These are phyloP conservation scores for Umbelopsis isabellina DNA, from an alignment of 192 early-diverging fungal genomes.

Conservation along the genomic window DNA sequence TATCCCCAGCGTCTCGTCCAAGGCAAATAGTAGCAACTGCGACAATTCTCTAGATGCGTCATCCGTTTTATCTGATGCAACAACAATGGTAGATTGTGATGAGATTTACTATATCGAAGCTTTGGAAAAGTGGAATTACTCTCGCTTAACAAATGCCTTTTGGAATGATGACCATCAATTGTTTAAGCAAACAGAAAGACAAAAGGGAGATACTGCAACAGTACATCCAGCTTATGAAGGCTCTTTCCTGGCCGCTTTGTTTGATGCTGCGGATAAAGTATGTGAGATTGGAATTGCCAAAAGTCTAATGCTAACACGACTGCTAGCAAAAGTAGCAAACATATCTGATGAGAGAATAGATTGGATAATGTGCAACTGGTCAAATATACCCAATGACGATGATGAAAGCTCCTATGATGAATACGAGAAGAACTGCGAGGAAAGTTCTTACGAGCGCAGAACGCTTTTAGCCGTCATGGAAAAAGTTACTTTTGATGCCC, in stretches of 20 bases:
- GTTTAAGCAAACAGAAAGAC: too few species aligned
- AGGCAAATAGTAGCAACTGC: background rate
- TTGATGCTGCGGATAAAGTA: constrained; percentile 42
- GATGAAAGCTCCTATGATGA: constrained; percentile 30
- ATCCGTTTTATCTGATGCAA: background rate
- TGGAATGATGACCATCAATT: constrained; percentile 29
- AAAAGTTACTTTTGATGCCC: constrained; percentile 39
- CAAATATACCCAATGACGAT: constrained; percentile 26
- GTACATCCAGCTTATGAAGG: constrained; percentile 49
- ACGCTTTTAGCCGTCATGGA: constrained; percentile 31
- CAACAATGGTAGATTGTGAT: constrained; percentile 31
- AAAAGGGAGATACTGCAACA: background rate
- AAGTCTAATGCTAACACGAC: constrained; percentile 59
- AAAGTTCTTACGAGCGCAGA: constrained; percentile 22
- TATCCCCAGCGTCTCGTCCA: background rate
- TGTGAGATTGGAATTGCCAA: constrained; percentile 57
- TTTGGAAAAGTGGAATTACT: constrained; percentile 35
- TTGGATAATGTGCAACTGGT: constrained; percentile 41
- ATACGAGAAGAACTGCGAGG: constrained; percentile 20
- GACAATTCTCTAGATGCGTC: background rate
- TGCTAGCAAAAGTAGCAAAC: constrained; percentile 51
- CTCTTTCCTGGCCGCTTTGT: constrained; percentile 51
- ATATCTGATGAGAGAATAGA: constrained; percentile 46
- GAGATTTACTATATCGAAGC: constrained; percentile 45
- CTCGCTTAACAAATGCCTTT: constrained; percentile 33